Percentiles rank a stretch among this genome's conserved stretches.
Evolutionary conservation across 164 flowering plant genomes (phyloP).

Genomic region (Saururus chinensis): DNA sequence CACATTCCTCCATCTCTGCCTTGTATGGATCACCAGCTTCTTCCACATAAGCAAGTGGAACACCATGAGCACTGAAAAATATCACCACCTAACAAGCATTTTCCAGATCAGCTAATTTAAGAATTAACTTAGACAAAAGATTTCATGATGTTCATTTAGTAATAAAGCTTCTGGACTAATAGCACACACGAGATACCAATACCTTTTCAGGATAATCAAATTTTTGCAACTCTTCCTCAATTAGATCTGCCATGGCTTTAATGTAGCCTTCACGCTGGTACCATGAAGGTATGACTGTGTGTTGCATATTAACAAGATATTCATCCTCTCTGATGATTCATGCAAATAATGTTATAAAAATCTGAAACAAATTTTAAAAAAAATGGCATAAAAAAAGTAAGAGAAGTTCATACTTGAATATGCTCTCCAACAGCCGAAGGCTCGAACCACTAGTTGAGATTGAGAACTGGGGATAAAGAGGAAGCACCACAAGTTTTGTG

Average conservation of each 20-base stretch:
- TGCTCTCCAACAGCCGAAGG: conserved; percentile 85
- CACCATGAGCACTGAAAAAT: conserved; percentile 99
- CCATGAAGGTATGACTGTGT: conserved; percentile 98
- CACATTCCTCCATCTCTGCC: conserved; percentile 99
- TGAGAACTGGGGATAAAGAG: conserved; percentile 97
- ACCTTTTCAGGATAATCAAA: conserved; percentile 72
- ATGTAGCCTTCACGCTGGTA: conserved; percentile 99
- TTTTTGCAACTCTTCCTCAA: conserved; percentile 60
- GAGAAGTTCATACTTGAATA: conserved; percentile 53
- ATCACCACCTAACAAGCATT: conserved; percentile 59
- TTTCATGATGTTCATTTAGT: too few species aligned
- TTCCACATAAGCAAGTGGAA: conserved; percentile 96
- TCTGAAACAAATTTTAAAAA: background rate
- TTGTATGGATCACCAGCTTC: conserved; percentile 99
- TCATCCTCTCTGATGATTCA: conserved; percentile 73
- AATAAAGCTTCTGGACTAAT: background rate
- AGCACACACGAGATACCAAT: conserved; percentile 1
- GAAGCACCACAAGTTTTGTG: conserved; percentile 92
- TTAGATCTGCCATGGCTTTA: conserved; percentile 84
- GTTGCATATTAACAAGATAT: conserved; percentile 96
- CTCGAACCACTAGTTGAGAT: conserved; percentile 99
- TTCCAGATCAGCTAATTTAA: conserved; percentile 1
- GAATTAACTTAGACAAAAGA: too few species aligned
- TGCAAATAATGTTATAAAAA: conserved; percentile 7
- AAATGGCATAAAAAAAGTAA: background rate